Conservation (phyloP, 2,329 filamentous ascomycete species). For the Alternaria arbusti region DNA sequence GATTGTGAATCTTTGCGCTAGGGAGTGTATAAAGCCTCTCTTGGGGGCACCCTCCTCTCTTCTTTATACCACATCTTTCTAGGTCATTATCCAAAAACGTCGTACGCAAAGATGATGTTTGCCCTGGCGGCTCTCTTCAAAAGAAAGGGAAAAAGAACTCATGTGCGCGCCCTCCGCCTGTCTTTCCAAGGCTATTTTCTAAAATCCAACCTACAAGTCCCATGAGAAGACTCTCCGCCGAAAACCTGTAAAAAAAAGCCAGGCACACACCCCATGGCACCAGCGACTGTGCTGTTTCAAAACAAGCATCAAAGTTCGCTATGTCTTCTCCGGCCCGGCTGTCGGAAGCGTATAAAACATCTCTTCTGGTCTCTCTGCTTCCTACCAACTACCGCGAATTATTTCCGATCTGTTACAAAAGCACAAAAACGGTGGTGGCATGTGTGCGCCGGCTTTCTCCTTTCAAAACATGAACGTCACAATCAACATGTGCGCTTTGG, state of each 20-base stretch:
- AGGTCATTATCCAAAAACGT: rapidly evolving
- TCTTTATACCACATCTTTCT: not conserved
- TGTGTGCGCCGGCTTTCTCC: not conserved
- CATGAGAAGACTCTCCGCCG: not conserved
- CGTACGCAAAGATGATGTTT: not conserved
- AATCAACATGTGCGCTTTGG: too few species aligned
- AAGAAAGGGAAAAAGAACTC: not conserved
- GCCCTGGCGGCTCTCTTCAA: not conserved
- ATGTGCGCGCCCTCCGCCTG: not conserved
- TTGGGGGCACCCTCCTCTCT: rapidly evolving
- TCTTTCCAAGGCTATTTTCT: not conserved
- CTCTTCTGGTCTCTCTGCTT: rapidly evolving
- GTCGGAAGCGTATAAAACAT: not conserved
- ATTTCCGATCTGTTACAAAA: too few species aligned
- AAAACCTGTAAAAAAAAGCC: not conserved
- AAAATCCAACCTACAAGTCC: not conserved
- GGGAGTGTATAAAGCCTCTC: not conserved
- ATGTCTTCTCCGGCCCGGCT: too few species aligned
- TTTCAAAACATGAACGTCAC: not conserved
- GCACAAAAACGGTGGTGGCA: too few species aligned
- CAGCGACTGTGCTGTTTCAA: not conserved
- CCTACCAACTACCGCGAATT: too few species aligned
- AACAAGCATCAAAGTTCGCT: too few species aligned
- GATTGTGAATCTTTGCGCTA: not conserved
- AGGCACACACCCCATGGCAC: not conserved